Evolutionary conservation across 2,329 filamentous ascomycete genomes (phyloP).

Genomic region (Lasiodiplodia theobromae): DNA sequence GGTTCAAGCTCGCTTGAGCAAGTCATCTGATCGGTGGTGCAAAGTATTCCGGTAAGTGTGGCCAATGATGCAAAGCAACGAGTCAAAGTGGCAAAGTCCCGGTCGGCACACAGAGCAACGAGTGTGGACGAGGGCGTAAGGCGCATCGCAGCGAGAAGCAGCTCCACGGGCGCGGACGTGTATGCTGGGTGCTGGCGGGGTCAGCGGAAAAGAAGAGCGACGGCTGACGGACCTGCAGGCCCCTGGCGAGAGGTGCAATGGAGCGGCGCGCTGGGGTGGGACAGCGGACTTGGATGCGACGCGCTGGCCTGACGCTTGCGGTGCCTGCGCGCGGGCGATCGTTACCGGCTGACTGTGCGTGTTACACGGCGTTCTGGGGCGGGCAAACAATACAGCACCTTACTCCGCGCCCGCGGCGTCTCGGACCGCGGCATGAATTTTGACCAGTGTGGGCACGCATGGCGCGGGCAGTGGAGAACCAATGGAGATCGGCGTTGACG

Average conservation of each 20-base stretch:
- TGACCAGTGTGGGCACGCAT: constrained; percentile 9
- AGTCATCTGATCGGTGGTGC: neutral
- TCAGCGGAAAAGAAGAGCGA: neutral
- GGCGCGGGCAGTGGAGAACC: neutral
- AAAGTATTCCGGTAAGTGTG: neutral
- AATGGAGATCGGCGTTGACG: neutral
- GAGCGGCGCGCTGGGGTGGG: constrained; percentile 10
- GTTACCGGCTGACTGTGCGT: constrained; percentile 6
- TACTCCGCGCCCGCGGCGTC: neutral
- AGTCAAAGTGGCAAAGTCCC: neutral
- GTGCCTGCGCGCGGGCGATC: constrained; percentile 6
- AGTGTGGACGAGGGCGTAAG: neutral
- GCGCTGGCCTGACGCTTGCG: constrained; percentile 20
- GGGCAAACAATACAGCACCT: neutral
- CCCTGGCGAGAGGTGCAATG: neutral
- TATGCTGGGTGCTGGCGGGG: neutral
- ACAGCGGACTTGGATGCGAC: constrained; percentile 11
- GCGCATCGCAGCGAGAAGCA: neutral
- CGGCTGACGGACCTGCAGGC: neutral
- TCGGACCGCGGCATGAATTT: constrained; percentile 5
- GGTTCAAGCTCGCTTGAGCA: neutral
- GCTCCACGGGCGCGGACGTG: neutral
- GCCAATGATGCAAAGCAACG: neutral
- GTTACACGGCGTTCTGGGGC: neutral
- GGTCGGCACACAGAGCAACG: neutral